Percentiles rank a stretch among this genome's conserved stretches.
These are phyloP conservation scores for Boletus vinaceobasis DNA, from an alignment of 768 basidiomycete genomes.

Conservation along the genomic window DNA sequence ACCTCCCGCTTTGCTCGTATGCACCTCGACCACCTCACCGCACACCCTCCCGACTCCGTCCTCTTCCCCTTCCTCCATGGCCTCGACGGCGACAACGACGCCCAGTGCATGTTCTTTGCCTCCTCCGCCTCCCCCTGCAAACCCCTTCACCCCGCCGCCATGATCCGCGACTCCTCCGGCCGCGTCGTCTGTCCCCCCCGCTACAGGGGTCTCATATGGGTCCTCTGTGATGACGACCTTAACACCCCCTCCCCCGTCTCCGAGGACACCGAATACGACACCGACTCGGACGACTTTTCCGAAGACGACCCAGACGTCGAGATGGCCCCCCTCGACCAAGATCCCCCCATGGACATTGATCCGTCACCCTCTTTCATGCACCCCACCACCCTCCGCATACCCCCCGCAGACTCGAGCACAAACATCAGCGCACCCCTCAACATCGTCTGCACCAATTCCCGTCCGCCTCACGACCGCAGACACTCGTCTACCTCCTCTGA, in stretches of 20 bases:
- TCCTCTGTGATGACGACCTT: conserved; percentile 71
- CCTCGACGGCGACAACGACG: conserved; percentile 74
- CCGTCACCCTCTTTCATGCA: conserved; percentile 35
- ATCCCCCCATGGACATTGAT: conserved; percentile 29
- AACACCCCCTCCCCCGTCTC: conserved; percentile 18
- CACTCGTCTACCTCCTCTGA: conserved; percentile 26
- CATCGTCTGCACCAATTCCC: conserved; percentile 2
- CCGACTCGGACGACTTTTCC: conserved; percentile 28
- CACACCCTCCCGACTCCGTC: conserved; percentile 74
- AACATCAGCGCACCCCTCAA: conserved; percentile 14
- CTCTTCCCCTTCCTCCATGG: conserved; percentile 91
- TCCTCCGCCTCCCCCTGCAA: conserved; percentile 21
- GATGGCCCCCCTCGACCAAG: conserved; percentile 29
- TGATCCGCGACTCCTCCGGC: conserved; percentile 24
- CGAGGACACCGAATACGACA: conserved; percentile 31
- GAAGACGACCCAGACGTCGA: conserved; percentile 27
- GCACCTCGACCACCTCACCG: conserved; percentile 58
- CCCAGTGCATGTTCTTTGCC: conserved; percentile 80
- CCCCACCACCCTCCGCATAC: conserved; percentile 34
- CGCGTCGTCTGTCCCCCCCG: conserved; percentile 36
- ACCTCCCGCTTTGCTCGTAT: conserved; percentile 53
- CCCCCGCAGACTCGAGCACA: conserved; percentile 15
- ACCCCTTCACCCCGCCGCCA: conserved; percentile 16
- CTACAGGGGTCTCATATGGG: conserved; percentile 81
- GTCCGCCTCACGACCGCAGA: conserved; percentile 26